A percentile compares a stretch with the other conserved stretches of the same genome.
Conservation (phyloP, 306 rosid genomes). For the Cucumis cinereus region DNA sequence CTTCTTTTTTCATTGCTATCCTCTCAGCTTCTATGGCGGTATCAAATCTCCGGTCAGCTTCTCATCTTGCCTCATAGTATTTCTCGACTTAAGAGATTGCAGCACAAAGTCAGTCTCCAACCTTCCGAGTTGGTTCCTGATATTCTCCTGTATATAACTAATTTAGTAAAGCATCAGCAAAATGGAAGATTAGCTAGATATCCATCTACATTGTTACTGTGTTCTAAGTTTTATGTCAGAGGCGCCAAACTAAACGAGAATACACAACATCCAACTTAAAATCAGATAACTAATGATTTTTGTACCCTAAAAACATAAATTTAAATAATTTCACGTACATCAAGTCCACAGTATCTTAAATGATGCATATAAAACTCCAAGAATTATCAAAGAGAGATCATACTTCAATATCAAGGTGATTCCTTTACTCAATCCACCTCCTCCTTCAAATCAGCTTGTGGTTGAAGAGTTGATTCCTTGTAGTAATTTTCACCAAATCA, state of each 20-base stretch:
- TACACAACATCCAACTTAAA: neutral
- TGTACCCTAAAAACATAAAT: neutral
- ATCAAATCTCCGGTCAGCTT: constrained; percentile 62
- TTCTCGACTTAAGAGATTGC: constrained; percentile 48
- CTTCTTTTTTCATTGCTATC: constrained; percentile 40
- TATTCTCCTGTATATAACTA: constrained; percentile 50
- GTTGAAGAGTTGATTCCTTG: too few relatives aligned
- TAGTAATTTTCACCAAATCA: constrained; percentile 5
- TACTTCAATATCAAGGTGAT: neutral
- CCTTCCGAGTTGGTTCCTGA: constrained; percentile 51
- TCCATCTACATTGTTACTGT: neutral
- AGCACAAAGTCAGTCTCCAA: constrained; percentile 47
- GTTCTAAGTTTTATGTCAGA: neutral
- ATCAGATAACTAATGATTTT: neutral
- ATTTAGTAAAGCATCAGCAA: neutral
- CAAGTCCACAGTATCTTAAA: neutral
- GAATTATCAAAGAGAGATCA: neutral
- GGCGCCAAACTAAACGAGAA: neutral
- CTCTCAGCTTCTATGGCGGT: constrained; percentile 61
- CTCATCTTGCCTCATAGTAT: constrained; percentile 66
- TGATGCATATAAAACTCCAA: neutral
- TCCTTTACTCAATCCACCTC: too few relatives aligned
- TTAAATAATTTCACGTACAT: neutral
- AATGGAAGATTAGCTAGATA: neutral
- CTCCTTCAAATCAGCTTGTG: too few relatives aligned